These are phyloP conservation scores for Geotrichum bryndzae DNA, from an alignment of 1,139 yeast genomes.

Conservation along the genomic window DNA sequence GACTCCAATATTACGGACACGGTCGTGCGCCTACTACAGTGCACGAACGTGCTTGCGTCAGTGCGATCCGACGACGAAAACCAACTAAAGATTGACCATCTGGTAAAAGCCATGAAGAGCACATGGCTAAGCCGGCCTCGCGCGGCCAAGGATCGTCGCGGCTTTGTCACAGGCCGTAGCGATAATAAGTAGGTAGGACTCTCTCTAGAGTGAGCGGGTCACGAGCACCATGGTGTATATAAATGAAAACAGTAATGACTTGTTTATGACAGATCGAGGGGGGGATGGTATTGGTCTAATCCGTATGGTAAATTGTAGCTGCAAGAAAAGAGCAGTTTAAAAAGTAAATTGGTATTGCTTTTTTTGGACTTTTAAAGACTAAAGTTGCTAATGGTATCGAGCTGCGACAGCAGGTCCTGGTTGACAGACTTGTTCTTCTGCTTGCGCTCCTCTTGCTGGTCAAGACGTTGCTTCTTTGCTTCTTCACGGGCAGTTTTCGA, in stretches of 20 bases:
- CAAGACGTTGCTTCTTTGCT: constrained; percentile 32
- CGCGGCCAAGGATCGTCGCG: constrained; percentile 32
- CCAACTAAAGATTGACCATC: constrained; percentile 48
- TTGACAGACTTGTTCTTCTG: constrained; percentile 41
- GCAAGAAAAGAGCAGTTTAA: background rate
- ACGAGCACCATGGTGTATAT: background rate
- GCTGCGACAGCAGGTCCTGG: constrained; percentile 48
- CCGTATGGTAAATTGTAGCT: background rate
- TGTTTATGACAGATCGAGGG: background rate
- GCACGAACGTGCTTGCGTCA: constrained; percentile 49
- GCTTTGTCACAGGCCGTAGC: constrained; percentile 22
- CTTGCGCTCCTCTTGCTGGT: constrained; percentile 27
- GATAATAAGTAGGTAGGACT: background rate
- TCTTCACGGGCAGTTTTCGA: constrained; percentile 23
- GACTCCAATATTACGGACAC: constrained; percentile 27
- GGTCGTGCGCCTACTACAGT: constrained; percentile 44
- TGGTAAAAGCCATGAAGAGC: constrained; percentile 30
- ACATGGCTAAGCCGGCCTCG: constrained; percentile 31
- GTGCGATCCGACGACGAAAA: constrained; percentile 48
- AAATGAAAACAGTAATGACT: background rate
- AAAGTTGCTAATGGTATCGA: constrained; percentile 54
- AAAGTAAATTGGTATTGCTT: background rate
- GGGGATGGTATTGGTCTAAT: no score
- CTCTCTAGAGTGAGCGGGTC: background rate
- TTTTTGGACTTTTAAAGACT: constrained; percentile 33